Evolutionary conservation across 495 filamentous ascomycete genomes (phyloP).

Genomic region (Neurospora cerealis): DNA sequence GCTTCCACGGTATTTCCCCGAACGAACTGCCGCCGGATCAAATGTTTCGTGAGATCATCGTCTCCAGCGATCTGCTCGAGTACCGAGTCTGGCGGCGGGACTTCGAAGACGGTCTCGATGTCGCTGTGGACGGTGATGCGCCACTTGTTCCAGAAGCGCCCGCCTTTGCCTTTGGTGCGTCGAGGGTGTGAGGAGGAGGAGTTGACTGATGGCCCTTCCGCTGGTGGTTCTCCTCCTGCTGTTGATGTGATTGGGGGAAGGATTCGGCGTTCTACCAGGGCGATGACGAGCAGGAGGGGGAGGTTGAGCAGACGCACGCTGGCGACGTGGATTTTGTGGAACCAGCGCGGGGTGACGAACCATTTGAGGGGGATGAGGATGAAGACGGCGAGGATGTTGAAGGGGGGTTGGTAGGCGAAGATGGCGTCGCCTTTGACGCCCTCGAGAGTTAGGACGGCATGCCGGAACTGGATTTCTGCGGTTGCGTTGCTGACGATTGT

Average conservation of each 20-base stretch:
- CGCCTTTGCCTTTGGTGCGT: background rate
- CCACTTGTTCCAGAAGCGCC: slow-evolving; percentile 36
- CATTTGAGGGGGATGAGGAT: slow-evolving; percentile 57
- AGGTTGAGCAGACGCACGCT: slow-evolving; percentile 54
- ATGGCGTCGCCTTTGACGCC: slow-evolving; percentile 66
- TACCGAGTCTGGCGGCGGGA: slow-evolving; percentile 51
- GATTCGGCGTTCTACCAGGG: slow-evolving; percentile 44
- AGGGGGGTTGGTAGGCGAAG: slow-evolving; percentile 64
- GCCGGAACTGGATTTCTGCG: slow-evolving; percentile 61
- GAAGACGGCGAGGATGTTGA: slow-evolving; percentile 59
- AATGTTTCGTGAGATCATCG: slow-evolving; percentile 39
- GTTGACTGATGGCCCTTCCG: slow-evolving; percentile 14
- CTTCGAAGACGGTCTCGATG: slow-evolving; percentile 57
- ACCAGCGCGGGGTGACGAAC: slow-evolving; percentile 56
- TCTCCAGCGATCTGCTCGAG: slow-evolving; percentile 44
- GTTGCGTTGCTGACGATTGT: slow-evolving; percentile 54
- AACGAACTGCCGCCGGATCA: slow-evolving; percentile 39
- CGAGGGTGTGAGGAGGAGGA: background rate
- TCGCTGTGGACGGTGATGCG: slow-evolving; percentile 52
- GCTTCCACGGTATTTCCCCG: slow-evolving; percentile 19
- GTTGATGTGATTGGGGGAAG: slow-evolving; percentile 23
- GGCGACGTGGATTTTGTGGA: slow-evolving; percentile 66
- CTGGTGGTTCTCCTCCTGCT: background rate
- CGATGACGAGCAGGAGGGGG: slow-evolving; percentile 52
- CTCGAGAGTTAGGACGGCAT: slow-evolving; percentile 63